Base-by-base conservation (phyloP, 768 basidiomycete species). In the Chalciporus pseudorubinellus region DNA sequence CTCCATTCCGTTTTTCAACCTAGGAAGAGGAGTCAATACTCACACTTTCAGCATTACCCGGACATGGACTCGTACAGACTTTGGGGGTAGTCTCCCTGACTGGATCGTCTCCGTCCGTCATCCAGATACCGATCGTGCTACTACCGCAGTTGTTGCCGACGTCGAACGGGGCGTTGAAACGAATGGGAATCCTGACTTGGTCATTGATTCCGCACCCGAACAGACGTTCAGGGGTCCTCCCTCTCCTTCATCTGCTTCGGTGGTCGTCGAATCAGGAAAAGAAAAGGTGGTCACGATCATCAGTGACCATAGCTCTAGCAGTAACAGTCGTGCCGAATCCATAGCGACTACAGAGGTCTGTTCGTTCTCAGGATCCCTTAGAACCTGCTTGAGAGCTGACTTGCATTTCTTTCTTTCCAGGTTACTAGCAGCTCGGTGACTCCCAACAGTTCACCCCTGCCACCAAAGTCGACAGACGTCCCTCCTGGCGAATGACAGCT, bases 1-100 rank as follows among this genome's bases (percentile, higher is more conserved):
- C 12, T 86, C 85, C 9, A 87, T 87, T 41, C 84, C 84, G 2
- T 81, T 82, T 67, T 85, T 87, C 69, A 79, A 74, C 36, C 59
- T 81, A 18, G 77, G 83, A 11, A 73, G 74, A 43, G 77, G 59
- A 9, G 66, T 76, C 20, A 70, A 73, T 42, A 74, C 77, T 13
- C 74, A 73, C 10, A 80, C 77, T 0, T 57, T 76, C 4, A 78
- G 78, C 12, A 53, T 82, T 13, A 70, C 77, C 6, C 60, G 62
- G 12, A 78, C 79, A 2, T 69, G 74, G 60, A 77, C 75, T 2
- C 61, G 61, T 28, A 70, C 69, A 9, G 60, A 65, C 29, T 62
- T 66, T 16, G 69, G 62, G 11, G 44, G 53, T 22, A 28, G 22
- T 14, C 12, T 55, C 36, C 77, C 77, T 9, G 81, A 82, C 29